These are phyloP conservation scores for Mycena chlorophos DNA, from an alignment of 768 basidiomycete species.

Conservation along the genomic window DNA sequence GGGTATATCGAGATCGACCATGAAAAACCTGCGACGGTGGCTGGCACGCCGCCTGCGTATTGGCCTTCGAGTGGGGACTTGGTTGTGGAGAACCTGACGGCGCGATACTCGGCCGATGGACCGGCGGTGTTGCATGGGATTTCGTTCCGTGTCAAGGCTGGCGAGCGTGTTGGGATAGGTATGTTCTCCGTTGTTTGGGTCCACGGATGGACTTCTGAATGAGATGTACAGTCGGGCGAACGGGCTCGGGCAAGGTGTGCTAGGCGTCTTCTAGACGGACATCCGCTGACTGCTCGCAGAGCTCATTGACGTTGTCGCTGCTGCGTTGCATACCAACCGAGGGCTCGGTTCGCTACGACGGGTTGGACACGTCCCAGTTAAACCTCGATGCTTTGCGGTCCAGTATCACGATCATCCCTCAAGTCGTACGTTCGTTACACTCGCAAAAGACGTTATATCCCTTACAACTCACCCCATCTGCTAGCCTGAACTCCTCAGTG, in stretches of 20 bases:
- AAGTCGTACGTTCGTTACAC: constrained; percentile 34
- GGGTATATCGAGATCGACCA: constrained; percentile 45
- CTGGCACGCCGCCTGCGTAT: constrained; percentile 52
- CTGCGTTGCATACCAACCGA: constrained; percentile 73
- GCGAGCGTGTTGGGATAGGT: constrained; percentile 34
- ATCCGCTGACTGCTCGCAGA: constrained; percentile 27
- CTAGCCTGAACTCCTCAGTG: constrained; percentile 69
- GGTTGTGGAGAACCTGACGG: constrained; percentile 51
- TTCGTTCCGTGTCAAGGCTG: constrained; percentile 41
- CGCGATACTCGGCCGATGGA: constrained; percentile 48
- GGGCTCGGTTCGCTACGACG: constrained; percentile 60
- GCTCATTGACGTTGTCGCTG: constrained; percentile 63
- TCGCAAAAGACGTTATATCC: not conserved
- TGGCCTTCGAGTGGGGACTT: constrained; percentile 60
- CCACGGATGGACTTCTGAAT: not conserved
- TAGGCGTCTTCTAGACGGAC: not conserved
- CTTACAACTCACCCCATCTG: constrained; percentile 23
- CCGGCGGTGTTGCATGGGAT: constrained; percentile 34
- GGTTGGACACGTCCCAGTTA: constrained; percentile 59
- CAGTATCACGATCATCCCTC: constrained; percentile 65
- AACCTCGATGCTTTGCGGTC: constrained; percentile 68
- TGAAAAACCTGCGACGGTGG: constrained; percentile 35
- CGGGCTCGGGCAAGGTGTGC: constrained; percentile 35
- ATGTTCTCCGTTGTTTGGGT: not conserved
- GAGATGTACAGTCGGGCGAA: constrained; percentile 23